Evolutionary conservation across 306 rosid genomes (phyloP), one percentile per base, ranked within the genome.

Genomic region (Chamaecrista fasciculata): DNA sequence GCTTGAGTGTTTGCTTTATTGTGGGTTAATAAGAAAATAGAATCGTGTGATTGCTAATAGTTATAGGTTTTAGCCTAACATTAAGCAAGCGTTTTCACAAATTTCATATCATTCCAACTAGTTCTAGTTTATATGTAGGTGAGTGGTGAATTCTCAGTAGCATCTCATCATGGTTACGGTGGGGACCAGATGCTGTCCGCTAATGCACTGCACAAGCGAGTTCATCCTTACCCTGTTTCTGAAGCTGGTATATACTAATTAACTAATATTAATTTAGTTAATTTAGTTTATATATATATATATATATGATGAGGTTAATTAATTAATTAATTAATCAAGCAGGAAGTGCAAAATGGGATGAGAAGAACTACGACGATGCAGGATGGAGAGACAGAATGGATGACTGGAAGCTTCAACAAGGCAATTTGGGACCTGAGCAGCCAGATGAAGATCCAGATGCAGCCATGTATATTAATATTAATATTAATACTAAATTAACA

Each of bases 341-440:
- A 93, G 96, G 96, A 69, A 86, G 86, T 76, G 91, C 59, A 53
- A 79, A 78, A 80, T 86, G 93, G 91, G 96, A 93, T 66, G 98
- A 89, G 59, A 87, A 70, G 89, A 74, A 71, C n/a, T n/a, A n/a
- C 62, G 82, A 80, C 25, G 79, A 78, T 25, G 36, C 34, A 29
- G 82, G 83, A 10, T 78, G 80, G 71, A 74, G 74, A 60, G 98
- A 93, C 12, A 86, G 94, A 80, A 79, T 80, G 86, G 98, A 90
- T 72, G 98, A 93, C 36, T 93, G 97, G 98, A 93, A 90, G 78
- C 48, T 88, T 70, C 98, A 88, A 80, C 98, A 90, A 77, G 97
- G 98, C 51, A 90, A 88, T 68, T 77, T 93, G 65, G 98, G 97
- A 42, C 86, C 87, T 70, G 98, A 93, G 63, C 85, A 93, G 63